A percentile compares a stretch with the other conserved stretches of the same genome.
phyloP scores from a whole-genome alignment of 805 yeast species.

The Sugiyamaella smithiae region DNA sequence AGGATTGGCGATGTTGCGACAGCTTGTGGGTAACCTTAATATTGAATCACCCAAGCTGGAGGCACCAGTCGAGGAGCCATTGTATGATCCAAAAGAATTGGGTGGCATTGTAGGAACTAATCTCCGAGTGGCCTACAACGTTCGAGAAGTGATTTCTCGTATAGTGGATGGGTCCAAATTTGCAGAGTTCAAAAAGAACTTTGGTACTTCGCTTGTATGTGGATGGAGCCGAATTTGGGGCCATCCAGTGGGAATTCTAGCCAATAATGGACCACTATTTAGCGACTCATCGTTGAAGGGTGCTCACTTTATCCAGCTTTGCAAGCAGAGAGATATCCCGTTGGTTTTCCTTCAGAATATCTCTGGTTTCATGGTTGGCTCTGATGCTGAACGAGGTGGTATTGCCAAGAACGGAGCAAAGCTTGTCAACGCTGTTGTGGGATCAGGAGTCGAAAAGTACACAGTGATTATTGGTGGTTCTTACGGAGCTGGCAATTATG shows the following conservation, averaged over 20 bases:
- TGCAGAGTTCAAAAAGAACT: conserved; percentile 31
- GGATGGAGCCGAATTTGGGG: conserved; percentile 33
- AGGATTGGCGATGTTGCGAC: conserved; percentile 31
- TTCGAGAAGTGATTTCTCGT: conserved; percentile 34
- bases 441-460: conserved; percentile 34
- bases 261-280: conserved; percentile 33
- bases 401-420: conserved; percentile 36
- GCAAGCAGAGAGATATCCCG: conserved; percentile 34
- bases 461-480: conserved; percentile 35
- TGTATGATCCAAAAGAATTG: conserved; percentile 30
- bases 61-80: conserved; percentile 26
- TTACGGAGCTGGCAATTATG: conserved; percentile 36
- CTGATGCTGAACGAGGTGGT: conserved; percentile 35
- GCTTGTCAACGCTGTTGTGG: conserved; percentile 34
- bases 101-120: conserved; percentile 33
- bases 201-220: conserved; percentile 32
- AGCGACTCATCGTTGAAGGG: conserved; percentile 34
- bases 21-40: conserved; percentile 27
- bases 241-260: conserved; percentile 33
- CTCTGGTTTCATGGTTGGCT: conserved; percentile 36
- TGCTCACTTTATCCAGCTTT: conserved; percentile 34
- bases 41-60: conserved; percentile 5
- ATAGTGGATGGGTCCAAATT: conserved; percentile 33
- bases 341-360: conserved; percentile 33
- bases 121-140: conserved; percentile 30